Evolutionary conservation across 768 basidiomycete genomes (phyloP).

Genomic region (Termitomyces sp.): DNA sequence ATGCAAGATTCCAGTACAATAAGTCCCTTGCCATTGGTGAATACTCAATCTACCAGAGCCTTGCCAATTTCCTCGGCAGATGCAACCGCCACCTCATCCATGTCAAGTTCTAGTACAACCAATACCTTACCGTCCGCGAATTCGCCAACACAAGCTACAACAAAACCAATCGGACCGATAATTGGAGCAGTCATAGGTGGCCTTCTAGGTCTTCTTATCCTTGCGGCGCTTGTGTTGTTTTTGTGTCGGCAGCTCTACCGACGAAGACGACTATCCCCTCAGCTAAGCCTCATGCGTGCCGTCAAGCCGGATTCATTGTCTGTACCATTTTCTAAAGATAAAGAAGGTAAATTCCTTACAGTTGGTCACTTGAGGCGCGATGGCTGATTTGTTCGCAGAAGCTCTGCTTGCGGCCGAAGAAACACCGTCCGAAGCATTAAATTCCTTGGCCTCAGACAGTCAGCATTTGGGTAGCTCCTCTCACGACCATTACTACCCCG

Average conservation of each 20-base stretch:
- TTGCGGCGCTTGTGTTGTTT: conserved; percentile 2
- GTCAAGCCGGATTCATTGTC: not conserved
- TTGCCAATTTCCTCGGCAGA: not conserved
- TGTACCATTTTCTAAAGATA: not conserved
- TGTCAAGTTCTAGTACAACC: not conserved
- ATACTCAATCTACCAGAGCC: not conserved
- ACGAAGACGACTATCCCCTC: not conserved
- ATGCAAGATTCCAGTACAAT: too few species aligned
- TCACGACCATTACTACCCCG: not conserved
- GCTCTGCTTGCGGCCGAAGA: not conserved
- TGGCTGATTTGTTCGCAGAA: not conserved
- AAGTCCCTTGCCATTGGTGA: too few species aligned
- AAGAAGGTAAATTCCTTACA: not conserved
- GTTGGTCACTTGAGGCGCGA: too few species aligned
- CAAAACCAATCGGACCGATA: conserved; percentile 1
- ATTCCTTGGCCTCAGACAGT: not conserved
- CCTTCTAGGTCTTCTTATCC: conserved; percentile 1
- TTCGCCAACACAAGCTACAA: not conserved
- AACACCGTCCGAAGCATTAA: not conserved
- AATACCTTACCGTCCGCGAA: not conserved
- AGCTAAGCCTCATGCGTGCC: not conserved
- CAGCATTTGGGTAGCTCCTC: not conserved
- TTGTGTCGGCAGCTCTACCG: not conserved
- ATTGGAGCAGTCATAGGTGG: conserved; percentile 5
- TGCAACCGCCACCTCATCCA: not conserved